phyloP scores from a whole-genome alignment of 2,329 filamentous ascomycete species.

The Dendryphion nanum region DNA sequence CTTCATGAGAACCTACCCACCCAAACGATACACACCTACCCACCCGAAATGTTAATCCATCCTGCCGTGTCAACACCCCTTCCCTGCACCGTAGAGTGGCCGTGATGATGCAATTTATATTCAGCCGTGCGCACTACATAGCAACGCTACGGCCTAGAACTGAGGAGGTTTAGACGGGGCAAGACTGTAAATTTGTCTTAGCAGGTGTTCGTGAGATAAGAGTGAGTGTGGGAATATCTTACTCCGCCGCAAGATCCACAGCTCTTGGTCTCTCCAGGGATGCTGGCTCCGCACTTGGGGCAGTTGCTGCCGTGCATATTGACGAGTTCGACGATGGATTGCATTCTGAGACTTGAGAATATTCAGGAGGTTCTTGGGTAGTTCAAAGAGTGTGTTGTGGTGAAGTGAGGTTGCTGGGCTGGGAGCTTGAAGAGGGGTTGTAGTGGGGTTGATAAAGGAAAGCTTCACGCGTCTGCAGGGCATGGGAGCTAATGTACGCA shows the following conservation, averaged over 20 bases:
- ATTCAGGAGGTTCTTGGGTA: neutral
- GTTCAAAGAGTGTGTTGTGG: neutral
- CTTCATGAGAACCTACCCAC: too few species aligned
- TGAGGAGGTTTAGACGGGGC: conserved; percentile 4
- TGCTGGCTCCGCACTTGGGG: conserved; percentile 40
- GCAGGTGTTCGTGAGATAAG: neutral
- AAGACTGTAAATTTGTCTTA: conserved; percentile 1
- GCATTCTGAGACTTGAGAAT: conserved; percentile 22
- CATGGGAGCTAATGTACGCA: neutral
- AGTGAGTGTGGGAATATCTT: conserved; percentile 8
- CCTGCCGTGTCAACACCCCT: too few species aligned
- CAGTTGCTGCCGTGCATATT: conserved; percentile 31
- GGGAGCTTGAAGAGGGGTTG: conserved; percentile 18
- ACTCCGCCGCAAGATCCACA: conserved; percentile 41
- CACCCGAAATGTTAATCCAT: too few species aligned
- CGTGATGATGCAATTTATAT: too few species aligned
- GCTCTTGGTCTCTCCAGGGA: conserved; percentile 32
- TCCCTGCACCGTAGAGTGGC: too few species aligned
- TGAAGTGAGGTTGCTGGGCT: conserved; percentile 7
- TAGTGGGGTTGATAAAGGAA: conserved; percentile 40
- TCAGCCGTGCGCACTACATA: too few species aligned
- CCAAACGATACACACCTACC: too few species aligned
- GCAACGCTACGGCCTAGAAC: too few species aligned
- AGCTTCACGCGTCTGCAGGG: too few species aligned
- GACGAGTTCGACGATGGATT: conserved; percentile 25